phyloP scores from a whole-genome alignment of 2,329 filamentous ascomycete genomes.

The Calycina marina region DNA sequence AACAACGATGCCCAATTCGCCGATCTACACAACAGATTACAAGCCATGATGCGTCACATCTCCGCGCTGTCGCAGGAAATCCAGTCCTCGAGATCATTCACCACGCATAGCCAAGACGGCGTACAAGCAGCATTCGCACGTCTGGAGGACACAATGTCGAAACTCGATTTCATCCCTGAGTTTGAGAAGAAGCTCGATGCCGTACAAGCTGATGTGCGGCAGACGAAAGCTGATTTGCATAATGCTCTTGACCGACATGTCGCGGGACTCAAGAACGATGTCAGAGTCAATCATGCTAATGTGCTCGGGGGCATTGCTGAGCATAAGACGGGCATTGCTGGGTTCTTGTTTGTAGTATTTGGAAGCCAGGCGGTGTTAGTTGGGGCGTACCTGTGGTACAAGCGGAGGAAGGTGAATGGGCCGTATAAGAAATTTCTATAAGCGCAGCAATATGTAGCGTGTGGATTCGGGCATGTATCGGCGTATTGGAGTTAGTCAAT shows the following conservation, averaged over 20 bases:
- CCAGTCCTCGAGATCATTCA: conserved; percentile 35
- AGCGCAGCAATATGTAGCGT: too few species aligned
- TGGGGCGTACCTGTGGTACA: conserved; percentile 19
- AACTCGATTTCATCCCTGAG: conserved; percentile 31
- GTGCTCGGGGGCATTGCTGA: conserved; percentile 8
- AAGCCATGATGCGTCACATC: conserved; percentile 56
- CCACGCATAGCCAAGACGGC: conserved; percentile 23
- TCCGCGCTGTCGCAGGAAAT: conserved; percentile 45
- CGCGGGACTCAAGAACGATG: conserved; percentile 12
- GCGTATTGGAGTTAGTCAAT: too few species aligned
- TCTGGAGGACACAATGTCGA: conserved; percentile 21
- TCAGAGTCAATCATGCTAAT: conserved; percentile 13
- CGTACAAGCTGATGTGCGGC: conserved; percentile 43
- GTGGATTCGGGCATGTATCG: too few species aligned
- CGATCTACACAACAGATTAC: conserved; percentile 75
- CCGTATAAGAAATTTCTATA: conserved; percentile 22
- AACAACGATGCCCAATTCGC: conserved; percentile 51
- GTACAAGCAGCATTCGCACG: conserved; percentile 7
- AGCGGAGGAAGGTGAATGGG: conserved; percentile 16
- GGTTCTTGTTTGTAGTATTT: conserved; percentile 14
- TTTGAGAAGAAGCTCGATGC: conserved; percentile 33
- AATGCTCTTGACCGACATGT: conserved; percentile 14
- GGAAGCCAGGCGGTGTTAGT: conserved; percentile 17
- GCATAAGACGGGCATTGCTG: conserved; percentile 3
- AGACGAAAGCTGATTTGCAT: conserved; percentile 36